Evolutionary conservation across 148 eudicot species (phyloP).

Genomic region (Rhododendron ovatum): DNA sequence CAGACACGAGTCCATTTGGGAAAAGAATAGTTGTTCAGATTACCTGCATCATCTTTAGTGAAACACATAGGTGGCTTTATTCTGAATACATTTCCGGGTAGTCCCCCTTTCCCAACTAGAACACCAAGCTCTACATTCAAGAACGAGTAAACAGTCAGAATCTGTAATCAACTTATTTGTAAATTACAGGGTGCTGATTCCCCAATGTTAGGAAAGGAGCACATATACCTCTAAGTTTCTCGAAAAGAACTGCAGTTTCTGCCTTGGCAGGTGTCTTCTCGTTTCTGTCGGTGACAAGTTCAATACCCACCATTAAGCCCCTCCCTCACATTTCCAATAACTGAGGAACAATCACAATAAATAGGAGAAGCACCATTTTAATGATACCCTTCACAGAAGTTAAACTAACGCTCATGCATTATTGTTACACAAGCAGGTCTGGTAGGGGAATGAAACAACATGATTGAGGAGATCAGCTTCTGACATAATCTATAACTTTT

Average conservation of each 20-base stretch:
- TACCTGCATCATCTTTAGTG: constrained; percentile 88
- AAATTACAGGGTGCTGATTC: neutral
- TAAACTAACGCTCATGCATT: neutral
- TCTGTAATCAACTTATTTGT: neutral
- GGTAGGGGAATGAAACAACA: neutral
- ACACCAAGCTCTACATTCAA: constrained; percentile 67
- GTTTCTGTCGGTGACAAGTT: constrained; percentile 79
- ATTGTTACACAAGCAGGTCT: neutral
- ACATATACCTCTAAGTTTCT: constrained; percentile 74
- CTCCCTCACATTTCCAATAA: constrained; percentile 93
- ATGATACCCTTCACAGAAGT: neutral
- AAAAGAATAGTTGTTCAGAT: neutral
- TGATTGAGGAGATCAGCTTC: neutral
- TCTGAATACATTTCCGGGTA: constrained; percentile 93
- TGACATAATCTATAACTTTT: neutral
- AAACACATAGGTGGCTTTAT: constrained; percentile 99
- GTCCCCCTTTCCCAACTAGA: constrained; percentile 93
- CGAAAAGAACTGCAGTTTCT: constrained; percentile 80
- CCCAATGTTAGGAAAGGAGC: neutral
- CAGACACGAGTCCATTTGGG: neutral
- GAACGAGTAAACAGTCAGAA: neutral
- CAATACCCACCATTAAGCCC: constrained; percentile 94
- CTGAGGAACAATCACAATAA: constrained; percentile 24
- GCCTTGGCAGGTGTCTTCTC: constrained; percentile 90
- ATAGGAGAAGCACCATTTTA: constrained; percentile 3